Conservation (phyloP, 2,329 filamentous ascomycete genomes). For the Trichoderma asperellum region DNA sequence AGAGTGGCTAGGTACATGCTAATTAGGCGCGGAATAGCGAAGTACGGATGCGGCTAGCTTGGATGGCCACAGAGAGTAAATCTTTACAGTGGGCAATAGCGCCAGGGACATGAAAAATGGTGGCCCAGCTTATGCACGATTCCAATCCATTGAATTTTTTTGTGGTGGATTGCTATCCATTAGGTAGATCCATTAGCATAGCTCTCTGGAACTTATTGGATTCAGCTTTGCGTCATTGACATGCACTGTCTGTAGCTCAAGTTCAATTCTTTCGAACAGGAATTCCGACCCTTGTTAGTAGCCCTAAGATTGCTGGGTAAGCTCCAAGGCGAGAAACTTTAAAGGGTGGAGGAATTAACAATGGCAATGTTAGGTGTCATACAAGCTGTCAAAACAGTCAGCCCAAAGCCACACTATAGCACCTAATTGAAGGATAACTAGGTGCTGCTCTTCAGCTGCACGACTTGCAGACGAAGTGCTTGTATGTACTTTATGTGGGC, state of each 20-base stretch:
- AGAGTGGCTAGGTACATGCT: not conserved
- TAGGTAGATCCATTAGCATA: not conserved
- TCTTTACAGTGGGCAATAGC: not conserved
- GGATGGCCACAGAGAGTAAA: not conserved
- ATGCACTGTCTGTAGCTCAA: not conserved
- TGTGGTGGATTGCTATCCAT: not conserved
- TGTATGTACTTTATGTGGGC: not conserved
- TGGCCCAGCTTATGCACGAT: not conserved
- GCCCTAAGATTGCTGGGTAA: not conserved
- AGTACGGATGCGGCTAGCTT: conserved; percentile 6
- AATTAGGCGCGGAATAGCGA: not conserved
- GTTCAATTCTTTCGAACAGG: not conserved
- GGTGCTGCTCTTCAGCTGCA: not conserved
- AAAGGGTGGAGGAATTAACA: not conserved
- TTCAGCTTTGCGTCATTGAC: not conserved
- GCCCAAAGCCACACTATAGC: not conserved
- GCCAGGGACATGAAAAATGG: not conserved
- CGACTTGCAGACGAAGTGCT: not conserved
- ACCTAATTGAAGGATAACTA: not conserved
- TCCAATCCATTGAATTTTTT: not conserved
- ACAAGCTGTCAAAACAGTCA: not conserved
- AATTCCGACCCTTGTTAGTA: not conserved
- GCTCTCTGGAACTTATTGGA: not conserved
- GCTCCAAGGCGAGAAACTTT: not conserved
- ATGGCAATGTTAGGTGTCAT: not conserved